phyloP scores from a whole-genome alignment of 2,329 filamentous ascomycete species.

The Beauveria sp. region DNA sequence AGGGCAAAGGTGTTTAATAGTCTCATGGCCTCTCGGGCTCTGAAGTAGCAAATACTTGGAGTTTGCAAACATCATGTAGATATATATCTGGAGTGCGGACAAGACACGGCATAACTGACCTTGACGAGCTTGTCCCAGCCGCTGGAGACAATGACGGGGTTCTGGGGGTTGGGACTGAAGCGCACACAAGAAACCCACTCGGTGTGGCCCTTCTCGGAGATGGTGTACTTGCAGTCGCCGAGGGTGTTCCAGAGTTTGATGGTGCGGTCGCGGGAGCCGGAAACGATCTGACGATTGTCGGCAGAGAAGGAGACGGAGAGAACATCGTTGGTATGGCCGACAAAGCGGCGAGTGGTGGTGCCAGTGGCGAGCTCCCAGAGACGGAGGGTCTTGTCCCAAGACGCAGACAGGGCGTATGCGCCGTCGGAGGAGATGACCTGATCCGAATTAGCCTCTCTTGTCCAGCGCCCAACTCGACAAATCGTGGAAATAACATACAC shows the following conservation, averaged over 20 bases:
- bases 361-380: slow-evolving; percentile 98
- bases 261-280: slow-evolving; percentile 92
- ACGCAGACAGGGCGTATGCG: slow-evolving; percentile 96
- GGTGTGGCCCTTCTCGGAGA: slow-evolving; percentile 99
- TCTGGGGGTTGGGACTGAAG: slow-evolving; percentile 99
- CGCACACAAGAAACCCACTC: slow-evolving; percentile 99
- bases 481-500: slow-evolving; percentile 60
- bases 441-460: slow-evolving; percentile 21
- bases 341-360: slow-evolving; percentile 94
- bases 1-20: slow-evolving; percentile 78
- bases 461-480: neutral
- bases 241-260: slow-evolving; percentile 99
- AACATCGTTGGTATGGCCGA: slow-evolving; percentile 99
- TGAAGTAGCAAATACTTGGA: slow-evolving; percentile 99
- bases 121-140: slow-evolving; percentile 99
- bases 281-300: slow-evolving; percentile 99
- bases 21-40: slow-evolving; percentile 95
- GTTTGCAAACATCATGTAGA: slow-evolving; percentile 82
- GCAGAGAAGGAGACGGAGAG: slow-evolving; percentile 99
- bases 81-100: neutral
- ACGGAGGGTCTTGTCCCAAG: slow-evolving; percentile 99
- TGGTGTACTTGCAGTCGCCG: slow-evolving; percentile 99
- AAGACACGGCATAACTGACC: slow-evolving; percentile 54
- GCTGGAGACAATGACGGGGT: slow-evolving; percentile 97
- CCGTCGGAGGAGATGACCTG: slow-evolving; percentile 99